These are phyloP conservation scores for Pichia terricola DNA, from an alignment of 1,139 yeast genomes.

Conservation along the genomic window DNA sequence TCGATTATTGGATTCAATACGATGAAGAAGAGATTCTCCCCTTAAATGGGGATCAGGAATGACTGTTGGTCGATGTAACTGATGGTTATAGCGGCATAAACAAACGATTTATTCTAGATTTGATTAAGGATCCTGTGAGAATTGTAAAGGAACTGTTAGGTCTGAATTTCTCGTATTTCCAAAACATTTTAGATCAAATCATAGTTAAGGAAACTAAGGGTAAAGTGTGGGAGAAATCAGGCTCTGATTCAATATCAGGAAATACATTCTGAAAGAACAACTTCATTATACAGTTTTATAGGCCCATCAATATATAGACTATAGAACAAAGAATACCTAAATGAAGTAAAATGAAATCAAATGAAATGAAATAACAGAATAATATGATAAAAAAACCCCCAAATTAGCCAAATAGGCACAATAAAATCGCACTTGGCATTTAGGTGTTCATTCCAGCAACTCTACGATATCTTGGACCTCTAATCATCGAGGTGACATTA, in stretches of 20 bases:
- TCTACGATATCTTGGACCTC: conserved; percentile 23
- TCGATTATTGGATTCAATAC: conserved; percentile 54
- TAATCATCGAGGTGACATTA: conserved; percentile 14
- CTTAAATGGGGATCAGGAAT: conserved; percentile 22
- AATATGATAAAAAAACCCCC: too few relatives aligned
- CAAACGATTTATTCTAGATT: not conserved
- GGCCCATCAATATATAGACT: too few relatives aligned
- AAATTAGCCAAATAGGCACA: too few relatives aligned
- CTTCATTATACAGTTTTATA: too few relatives aligned
- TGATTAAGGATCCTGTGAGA: conserved; percentile 1
- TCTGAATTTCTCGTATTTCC: conserved; percentile 3
- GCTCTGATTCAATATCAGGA: too few relatives aligned
- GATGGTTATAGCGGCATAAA: conserved; percentile 19
- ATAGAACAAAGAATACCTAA: too few relatives aligned
- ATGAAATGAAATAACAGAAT: too few relatives aligned
- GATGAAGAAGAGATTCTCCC: conserved; percentile 19
- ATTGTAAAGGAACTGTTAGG: not conserved
- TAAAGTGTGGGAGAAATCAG: conserved; percentile 5
- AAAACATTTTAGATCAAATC: not conserved
- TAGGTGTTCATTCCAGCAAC: not conserved
- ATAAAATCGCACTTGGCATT: too few relatives aligned
- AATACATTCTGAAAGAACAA: too few relatives aligned
- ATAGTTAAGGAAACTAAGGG: conserved; percentile 3
- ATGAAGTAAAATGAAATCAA: too few relatives aligned
- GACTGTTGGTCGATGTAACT: conserved; percentile 32